Percentiles rank a stretch among this genome's conserved stretches.
Conservation (phyloP, 345 rosid genomes). For the Gossypium rotundifolium region DNA sequence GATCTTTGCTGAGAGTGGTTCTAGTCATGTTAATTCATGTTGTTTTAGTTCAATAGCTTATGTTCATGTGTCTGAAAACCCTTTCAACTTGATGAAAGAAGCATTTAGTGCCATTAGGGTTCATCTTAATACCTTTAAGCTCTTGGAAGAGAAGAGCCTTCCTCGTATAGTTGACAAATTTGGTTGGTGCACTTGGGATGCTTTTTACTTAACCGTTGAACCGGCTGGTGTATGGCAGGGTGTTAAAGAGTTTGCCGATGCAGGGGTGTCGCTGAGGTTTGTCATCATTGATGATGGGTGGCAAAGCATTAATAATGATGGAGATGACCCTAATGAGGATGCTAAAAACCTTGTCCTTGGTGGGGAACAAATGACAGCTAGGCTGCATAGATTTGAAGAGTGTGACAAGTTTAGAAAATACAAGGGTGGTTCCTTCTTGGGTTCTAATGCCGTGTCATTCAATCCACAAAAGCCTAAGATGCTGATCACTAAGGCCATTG, state of each 20-base stretch:
- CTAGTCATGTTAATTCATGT: constrained; percentile 39
- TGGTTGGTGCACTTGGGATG: constrained; percentile 99
- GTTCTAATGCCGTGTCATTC: constrained; percentile 39
- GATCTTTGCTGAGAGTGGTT: constrained; percentile 71
- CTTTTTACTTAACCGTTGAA: constrained; percentile 76
- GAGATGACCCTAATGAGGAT: constrained; percentile 38
- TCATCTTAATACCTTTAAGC: constrained; percentile 71
- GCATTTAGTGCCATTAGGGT: constrained; percentile 64
- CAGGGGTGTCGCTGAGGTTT: constrained; percentile 64
- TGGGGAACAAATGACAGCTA: constrained; percentile 80
- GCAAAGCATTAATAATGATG: constrained; percentile 63
- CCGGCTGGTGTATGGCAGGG: constrained; percentile 76
- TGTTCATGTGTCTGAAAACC: constrained; percentile 67
- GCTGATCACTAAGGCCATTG: constrained; percentile 71
- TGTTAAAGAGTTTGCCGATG: constrained; percentile 56
- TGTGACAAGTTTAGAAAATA: constrained; percentile 62
- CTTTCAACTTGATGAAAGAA: constrained; percentile 73
- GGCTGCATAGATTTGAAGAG: constrained; percentile 66
- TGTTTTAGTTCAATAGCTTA: constrained; percentile 59
- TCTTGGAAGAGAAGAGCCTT: constrained; percentile 63
- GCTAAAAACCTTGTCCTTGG: constrained; percentile 67
- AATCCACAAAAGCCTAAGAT: constrained; percentile 57
- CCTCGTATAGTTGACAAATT: constrained; percentile 63
- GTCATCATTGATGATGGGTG: constrained; percentile 90
- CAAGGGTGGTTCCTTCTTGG: constrained; percentile 45